Conservation (phyloP, 495 filamentous ascomycete species). For the Penicillium paxilli region DNA sequence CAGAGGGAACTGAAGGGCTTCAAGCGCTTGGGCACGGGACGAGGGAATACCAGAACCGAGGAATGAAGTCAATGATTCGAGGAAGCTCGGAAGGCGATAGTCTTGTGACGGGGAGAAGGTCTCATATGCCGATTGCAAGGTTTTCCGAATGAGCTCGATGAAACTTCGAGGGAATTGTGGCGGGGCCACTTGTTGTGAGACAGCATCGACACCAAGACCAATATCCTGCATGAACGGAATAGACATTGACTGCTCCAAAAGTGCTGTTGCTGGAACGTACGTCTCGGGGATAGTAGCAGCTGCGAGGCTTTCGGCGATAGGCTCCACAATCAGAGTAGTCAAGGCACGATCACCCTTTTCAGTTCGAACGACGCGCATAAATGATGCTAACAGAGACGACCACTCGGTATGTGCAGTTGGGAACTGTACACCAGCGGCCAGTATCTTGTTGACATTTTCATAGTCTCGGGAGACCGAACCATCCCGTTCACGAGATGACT, state of each 20-base stretch:
- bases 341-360: constrained; percentile 68
- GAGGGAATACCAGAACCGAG: constrained; percentile 30
- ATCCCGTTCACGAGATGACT: constrained; percentile 45
- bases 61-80: constrained; percentile 44
- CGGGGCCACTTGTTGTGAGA: background rate
- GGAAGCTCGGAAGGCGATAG: constrained; percentile 30
- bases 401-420: constrained; percentile 49
- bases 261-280: constrained; percentile 31
- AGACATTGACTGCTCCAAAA: constrained; percentile 36
- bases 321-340: constrained; percentile 65
- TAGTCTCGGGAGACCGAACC: constrained; percentile 57
- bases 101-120: constrained; percentile 23
- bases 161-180: constrained; percentile 35
- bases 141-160: constrained; percentile 24
- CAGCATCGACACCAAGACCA: constrained; percentile 4
- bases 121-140: constrained; percentile 32
- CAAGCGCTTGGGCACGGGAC: constrained; percentile 34
- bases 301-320: constrained; percentile 56
- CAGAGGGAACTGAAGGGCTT: constrained; percentile 33
- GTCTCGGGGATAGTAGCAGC: constrained; percentile 16
- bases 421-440: constrained; percentile 61
- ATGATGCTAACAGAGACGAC: constrained; percentile 58
- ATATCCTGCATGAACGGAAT: constrained; percentile 29
- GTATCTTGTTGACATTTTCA: constrained; percentile 65
- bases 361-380: constrained; percentile 56